Base-by-base conservation (phyloP, 768 basidiomycete genomes). In the Xerocomus spinulosus region DNA sequence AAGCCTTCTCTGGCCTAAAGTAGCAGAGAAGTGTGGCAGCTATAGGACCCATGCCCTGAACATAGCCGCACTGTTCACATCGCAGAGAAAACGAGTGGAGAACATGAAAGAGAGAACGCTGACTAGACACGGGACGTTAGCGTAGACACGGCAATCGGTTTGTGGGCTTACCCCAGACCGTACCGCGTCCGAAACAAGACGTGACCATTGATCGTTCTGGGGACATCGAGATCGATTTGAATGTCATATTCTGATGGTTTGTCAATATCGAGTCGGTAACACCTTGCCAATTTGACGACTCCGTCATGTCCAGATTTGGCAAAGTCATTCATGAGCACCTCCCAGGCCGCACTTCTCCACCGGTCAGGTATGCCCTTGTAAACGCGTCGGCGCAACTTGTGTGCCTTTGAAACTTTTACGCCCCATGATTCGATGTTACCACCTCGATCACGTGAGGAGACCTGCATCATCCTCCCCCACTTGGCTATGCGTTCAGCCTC, bases 21-120 rank as follows among this genome's bases (percentile, higher is more conserved):
- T 98, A 98, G 69, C 88, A 93, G 12, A 97, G 78, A 18, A 99
- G 76, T 2, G 93, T 97, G 1, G 94, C 89, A 0, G 95, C 92
- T 48, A 99, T 89, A 6, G 95, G 90, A 2, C 96, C 94, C 96
- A 99, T 99, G 51, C 96, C 96, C 70, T 99, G 96, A 33, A 94
- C 93, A 64, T 99, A 99, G 14, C 95, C 95, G 52, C 96, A 98
- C 10, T 78, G 73, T 15, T 73, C 66, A 68, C 95, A 97, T n/a
- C 75, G 73, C 17, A 94, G 74, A 2, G 92, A 94, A 64, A 96
- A 93, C 42, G 81, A 81, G 66, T 98, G 96, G 23, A 98, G 76
- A 48, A 96, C 92, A 63, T 92, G 92, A 68, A 98, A 98, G 10
- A 99, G 74, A 4, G 90, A 88, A 10, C 95, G 85, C 79, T 99